Percentiles rank a stretch among this genome's conserved stretches.
phyloP scores from a whole-genome alignment of 2,329 filamentous ascomycete genomes.

The Phyllosticta citrichinensis region DNA sequence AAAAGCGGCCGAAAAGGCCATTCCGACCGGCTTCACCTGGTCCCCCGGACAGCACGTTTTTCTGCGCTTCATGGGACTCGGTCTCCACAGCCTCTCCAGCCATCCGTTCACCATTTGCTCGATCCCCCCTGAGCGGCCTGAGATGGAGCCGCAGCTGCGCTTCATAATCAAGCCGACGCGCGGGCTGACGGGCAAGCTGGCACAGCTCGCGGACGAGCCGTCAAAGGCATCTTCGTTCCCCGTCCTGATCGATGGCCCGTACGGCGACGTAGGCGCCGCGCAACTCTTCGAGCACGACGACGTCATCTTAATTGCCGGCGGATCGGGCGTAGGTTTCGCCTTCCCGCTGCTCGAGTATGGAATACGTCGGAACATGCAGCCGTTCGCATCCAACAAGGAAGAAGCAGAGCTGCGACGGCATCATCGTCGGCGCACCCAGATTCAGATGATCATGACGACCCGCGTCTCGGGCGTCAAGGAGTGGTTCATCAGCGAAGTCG shows the following conservation, averaged over 20 bases:
- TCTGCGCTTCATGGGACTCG: conserved; percentile 40
- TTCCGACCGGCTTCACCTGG: conserved; percentile 34
- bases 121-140: conserved; percentile 20
- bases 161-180: conserved; percentile 44
- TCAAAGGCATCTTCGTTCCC: conserved; percentile 26
- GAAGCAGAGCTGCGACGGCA: not conserved
- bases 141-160: conserved; percentile 29
- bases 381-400: not conserved
- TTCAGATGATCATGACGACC: conserved; percentile 2
- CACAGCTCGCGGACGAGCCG: conserved; percentile 26
- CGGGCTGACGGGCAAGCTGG: conserved; percentile 42
- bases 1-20: conserved; percentile 16
- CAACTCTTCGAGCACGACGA: conserved; percentile 30
- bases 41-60: conserved; percentile 46
- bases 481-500: conserved; percentile 6
- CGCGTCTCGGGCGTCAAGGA: conserved; percentile 4
- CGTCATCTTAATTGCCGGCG: conserved; percentile 43
- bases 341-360: conserved; percentile 39
- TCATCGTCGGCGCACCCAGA: not conserved
- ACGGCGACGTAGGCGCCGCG: conserved; percentile 40
- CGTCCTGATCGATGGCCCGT: conserved; percentile 49
- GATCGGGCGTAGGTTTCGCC: conserved; percentile 46
- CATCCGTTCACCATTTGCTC: conserved; percentile 51
- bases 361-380: conserved; percentile 13
- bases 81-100: conserved; percentile 34